phyloP scores from a whole-genome alignment of 305 asterid genomes.

The Stenogyne calaminthoides region DNA sequence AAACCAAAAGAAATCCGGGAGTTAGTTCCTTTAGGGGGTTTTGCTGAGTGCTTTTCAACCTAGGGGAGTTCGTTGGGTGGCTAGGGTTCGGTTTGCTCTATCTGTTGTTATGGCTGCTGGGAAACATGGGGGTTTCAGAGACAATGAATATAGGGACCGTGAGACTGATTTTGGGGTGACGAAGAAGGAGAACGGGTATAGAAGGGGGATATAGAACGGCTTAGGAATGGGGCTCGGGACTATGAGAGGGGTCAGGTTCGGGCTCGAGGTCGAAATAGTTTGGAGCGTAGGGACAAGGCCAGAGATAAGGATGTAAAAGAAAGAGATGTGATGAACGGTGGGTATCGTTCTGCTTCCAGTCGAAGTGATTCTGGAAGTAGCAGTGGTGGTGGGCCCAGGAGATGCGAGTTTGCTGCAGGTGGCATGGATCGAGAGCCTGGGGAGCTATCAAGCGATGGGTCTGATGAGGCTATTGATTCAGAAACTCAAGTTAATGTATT shows the following conservation, averaged over 20 bases:
- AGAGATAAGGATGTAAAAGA: conserved; percentile 63
- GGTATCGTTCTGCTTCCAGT: conserved; percentile 47
- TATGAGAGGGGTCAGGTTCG: conserved; percentile 31
- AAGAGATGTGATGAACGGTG: conserved; percentile 55
- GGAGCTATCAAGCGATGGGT: conserved; percentile 78
- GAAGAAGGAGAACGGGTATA: conserved; percentile 46
- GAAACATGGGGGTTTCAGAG: conserved; percentile 71
- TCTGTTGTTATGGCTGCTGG: conserved; percentile 69
- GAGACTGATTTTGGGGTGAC: conserved; percentile 56
- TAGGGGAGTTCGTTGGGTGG: conserved; percentile 26
- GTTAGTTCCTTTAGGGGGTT: conserved; percentile 35
- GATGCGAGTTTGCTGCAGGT: conserved; percentile 36
- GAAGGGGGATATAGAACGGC: conserved; percentile 46
- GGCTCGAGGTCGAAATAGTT: conserved; percentile 30
- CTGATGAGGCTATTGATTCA: conserved; percentile 64
- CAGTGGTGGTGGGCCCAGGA: conserved; percentile 44
- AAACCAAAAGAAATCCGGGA: not conserved
- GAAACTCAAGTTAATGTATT: conserved; percentile 41
- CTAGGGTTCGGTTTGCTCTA: conserved; percentile 33
- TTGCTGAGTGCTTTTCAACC: conserved; percentile 24
- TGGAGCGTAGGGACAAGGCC: conserved; percentile 44
- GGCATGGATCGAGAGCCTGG: conserved; percentile 78
- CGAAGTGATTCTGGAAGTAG: conserved; percentile 61
- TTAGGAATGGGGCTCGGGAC: conserved; percentile 44
- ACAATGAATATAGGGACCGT: conserved; percentile 62